These are phyloP conservation scores for Suhomyces bokatorum DNA, from an alignment of 1,139 yeast genomes.

Conservation along the genomic window DNA sequence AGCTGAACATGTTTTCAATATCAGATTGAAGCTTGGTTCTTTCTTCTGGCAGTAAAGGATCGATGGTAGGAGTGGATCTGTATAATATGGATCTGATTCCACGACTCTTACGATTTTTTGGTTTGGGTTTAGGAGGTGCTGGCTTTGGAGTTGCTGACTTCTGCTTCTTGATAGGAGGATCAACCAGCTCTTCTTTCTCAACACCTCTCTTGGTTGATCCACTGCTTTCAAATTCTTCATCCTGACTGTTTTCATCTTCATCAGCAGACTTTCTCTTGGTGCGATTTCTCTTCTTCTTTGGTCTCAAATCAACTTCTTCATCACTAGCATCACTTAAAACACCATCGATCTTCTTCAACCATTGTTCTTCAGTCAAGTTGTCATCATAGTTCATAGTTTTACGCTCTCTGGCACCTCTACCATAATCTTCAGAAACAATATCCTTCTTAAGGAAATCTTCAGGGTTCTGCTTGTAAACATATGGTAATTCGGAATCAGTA, in stretches of 20 bases:
- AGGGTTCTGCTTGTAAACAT: constrained; percentile 54
- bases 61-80: constrained; percentile 40
- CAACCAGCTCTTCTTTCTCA: constrained; percentile 11
- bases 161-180: constrained; percentile 20
- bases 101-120: constrained; percentile 17
- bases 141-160: constrained; percentile 32
- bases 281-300: constrained; percentile 28
- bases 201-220: background rate
- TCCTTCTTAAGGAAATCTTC: constrained; percentile 50
- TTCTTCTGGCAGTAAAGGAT: constrained; percentile 43
- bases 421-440: constrained; percentile 45
- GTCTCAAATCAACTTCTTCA: constrained; percentile 25
- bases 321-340: constrained; percentile 40
- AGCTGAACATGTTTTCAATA: constrained; percentile 46
- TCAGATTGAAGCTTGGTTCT: constrained; percentile 44
- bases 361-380: constrained; percentile 73
- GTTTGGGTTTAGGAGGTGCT: constrained; percentile 17
- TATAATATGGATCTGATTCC: constrained; percentile 27
- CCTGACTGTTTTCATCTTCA: constrained; percentile 15
- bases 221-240: constrained; percentile 19
- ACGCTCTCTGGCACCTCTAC: constrained; percentile 66
- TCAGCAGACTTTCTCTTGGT: constrained; percentile 25
- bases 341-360: constrained; percentile 65
- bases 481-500: constrained; percentile 66
- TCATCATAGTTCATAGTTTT: constrained; percentile 64